A percentile compares a stretch with the other conserved stretches of the same genome.
phyloP scores from a whole-genome alignment of 2,329 filamentous ascomycete genomes.

The Bisporella sp. region DNA sequence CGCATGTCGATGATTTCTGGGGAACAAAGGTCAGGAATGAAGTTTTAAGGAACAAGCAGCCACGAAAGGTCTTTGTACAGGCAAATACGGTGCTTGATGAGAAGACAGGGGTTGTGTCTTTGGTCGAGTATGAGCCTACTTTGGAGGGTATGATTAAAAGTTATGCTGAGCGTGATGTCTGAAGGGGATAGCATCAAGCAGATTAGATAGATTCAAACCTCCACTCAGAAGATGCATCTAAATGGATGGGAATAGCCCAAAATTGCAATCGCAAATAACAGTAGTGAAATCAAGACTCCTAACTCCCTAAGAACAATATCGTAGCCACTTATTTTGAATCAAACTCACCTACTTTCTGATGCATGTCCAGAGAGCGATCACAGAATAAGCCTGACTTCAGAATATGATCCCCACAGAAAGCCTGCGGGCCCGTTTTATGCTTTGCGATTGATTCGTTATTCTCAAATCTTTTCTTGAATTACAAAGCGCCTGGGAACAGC shows the following conservation, averaged over 20 bases:
- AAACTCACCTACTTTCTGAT: too few species aligned
- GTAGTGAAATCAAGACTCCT: too few species aligned
- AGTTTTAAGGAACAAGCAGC: slow-evolving; percentile 70
- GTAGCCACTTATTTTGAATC: too few species aligned
- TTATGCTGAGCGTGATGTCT: slow-evolving; percentile 54
- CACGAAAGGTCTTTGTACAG: slow-evolving; percentile 89
- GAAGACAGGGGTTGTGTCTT: slow-evolving; percentile 59
- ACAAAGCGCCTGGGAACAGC: slow-evolving; percentile 23
- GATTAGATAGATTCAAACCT: too few species aligned
- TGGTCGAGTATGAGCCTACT: slow-evolving; percentile 83
- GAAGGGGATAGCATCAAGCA: neutral
- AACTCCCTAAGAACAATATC: too few species aligned
- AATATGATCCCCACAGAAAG: too few species aligned
- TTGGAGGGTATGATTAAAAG: slow-evolving; percentile 78
- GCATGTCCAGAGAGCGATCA: too few species aligned
- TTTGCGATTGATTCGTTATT: slow-evolving; percentile 28
- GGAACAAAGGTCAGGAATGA: slow-evolving; percentile 70
- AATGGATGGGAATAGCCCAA: neutral
- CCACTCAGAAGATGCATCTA: neutral
- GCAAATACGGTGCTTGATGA: slow-evolving; percentile 75
- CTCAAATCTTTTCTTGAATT: slow-evolving; percentile 25
- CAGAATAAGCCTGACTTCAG: too few species aligned
- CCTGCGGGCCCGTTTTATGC: slow-evolving; percentile 10
- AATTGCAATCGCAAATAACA: neutral
- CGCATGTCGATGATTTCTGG: slow-evolving; percentile 79